phyloP scores from a whole-genome alignment of 192 early-diverging fungal species.

The Coemansia guatemalensis region DNA sequence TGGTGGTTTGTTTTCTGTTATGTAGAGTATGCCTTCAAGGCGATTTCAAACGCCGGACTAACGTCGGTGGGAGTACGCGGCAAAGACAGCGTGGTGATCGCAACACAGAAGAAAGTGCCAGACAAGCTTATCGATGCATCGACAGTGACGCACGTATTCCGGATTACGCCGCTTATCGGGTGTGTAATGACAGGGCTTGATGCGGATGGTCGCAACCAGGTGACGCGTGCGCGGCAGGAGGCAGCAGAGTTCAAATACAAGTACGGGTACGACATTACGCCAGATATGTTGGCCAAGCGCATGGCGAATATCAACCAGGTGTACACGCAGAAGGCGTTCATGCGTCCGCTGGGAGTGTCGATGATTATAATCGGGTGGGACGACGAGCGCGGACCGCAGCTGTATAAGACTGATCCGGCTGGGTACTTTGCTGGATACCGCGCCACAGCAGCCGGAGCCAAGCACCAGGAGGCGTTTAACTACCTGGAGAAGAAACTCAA shows the following conservation, averaged over 20 bases:
- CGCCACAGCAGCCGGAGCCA: constrained; percentile 94
- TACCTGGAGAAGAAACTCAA: constrained; percentile 98
- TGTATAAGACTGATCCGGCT: constrained; percentile 98
- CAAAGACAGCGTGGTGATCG: constrained; percentile 91
- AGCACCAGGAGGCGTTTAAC: constrained; percentile 88
- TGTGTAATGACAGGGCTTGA: constrained; percentile 97
- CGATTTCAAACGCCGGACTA: constrained; percentile 95
- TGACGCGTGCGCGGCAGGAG: constrained; percentile 88
- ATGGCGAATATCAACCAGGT: constrained; percentile 99
- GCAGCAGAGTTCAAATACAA: constrained; percentile 99
- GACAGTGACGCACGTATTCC: constrained; percentile 91
- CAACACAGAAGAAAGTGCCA: constrained; percentile 94
- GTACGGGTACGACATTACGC: constrained; percentile 96
- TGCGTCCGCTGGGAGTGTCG: constrained; percentile 96
- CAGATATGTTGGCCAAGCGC: constrained; percentile 96
- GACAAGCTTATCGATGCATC: constrained; percentile 96
- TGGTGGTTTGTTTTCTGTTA: not conserved
- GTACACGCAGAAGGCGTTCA: constrained; percentile 98
- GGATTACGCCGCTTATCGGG: constrained; percentile 89
- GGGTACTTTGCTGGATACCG: constrained; percentile 98
- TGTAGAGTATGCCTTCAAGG: constrained; percentile 99
- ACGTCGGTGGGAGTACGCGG: constrained; percentile 96
- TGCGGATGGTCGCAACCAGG: constrained; percentile 94
- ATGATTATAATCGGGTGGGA: constrained; percentile 98
- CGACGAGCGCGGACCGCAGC: constrained; percentile 92